phyloP scores from a whole-genome alignment of 768 basidiomycete genomes.

The Pisolithus albus region DNA sequence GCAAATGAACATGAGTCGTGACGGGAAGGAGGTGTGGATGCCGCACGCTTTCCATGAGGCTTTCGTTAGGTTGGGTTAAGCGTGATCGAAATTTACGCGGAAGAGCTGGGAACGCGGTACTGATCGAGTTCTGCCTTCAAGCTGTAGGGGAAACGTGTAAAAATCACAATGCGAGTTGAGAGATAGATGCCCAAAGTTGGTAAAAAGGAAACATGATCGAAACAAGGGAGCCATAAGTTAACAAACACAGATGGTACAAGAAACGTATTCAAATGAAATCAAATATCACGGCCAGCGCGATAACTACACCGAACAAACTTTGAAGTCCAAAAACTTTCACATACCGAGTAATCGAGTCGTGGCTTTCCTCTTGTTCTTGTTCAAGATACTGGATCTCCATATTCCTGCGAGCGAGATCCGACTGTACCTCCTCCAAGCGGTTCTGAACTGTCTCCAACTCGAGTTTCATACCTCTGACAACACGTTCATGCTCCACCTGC shows the following conservation, averaged over 20 bases:
- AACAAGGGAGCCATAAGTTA: not conserved
- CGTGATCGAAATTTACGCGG: conserved; percentile 13
- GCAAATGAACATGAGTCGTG: conserved; percentile 14
- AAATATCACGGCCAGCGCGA: conserved; percentile 51
- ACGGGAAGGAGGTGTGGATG: conserved; percentile 19
- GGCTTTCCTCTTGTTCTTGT: conserved; percentile 69
- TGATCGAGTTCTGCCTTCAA: conserved; percentile 62
- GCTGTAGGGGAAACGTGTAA: conserved; percentile 35
- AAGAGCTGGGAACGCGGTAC: conserved; percentile 29
- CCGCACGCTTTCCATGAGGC: conserved; percentile 33
- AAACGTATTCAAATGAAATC: conserved; percentile 38
- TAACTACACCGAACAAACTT: conserved; percentile 44
- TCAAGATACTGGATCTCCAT: conserved; percentile 82
- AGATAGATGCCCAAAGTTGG: conserved; percentile 25
- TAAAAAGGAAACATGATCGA: conserved; percentile 2
- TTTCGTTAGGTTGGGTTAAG: not conserved
- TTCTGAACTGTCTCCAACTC: conserved; percentile 49
- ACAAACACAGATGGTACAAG: not conserved
- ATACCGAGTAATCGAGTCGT: conserved; percentile 75
- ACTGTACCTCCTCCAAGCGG: conserved; percentile 48
- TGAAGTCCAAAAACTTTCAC: conserved; percentile 55
- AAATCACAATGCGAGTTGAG: conserved; percentile 28
- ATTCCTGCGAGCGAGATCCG: conserved; percentile 58
- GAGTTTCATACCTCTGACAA: conserved; percentile 43
- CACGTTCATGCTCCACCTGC: conserved; percentile 59